Evolutionary conservation across 1,139 yeast species (phyloP).

Genomic region (Geotrichum phurueaensis): DNA sequence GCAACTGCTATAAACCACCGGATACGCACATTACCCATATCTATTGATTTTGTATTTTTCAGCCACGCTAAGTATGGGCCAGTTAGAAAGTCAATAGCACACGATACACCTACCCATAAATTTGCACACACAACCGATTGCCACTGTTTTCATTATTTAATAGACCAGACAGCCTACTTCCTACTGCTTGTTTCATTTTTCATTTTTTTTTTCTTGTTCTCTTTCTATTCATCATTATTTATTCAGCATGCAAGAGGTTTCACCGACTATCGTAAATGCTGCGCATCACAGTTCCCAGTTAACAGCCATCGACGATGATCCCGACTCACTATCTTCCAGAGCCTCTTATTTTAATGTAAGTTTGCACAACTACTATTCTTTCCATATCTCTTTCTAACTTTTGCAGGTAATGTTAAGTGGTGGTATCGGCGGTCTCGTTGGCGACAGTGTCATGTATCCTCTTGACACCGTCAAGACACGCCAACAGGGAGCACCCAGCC

Average conservation of each 20-base stretch:
- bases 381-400: not conserved
- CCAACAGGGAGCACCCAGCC: constrained; percentile 83
- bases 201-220: not conserved
- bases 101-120: no score
- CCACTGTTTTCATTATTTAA: not conserved
- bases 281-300: not conserved
- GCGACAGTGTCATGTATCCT: constrained; percentile 92
- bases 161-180: no score
- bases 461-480: constrained; percentile 93
- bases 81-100: not conserved
- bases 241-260: constrained; percentile 4
- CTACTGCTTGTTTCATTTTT: not conserved
- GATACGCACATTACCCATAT: not conserved
- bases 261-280: not conserved
- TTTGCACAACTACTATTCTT: not conserved
- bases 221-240: not conserved
- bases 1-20: no score
- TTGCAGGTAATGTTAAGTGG: constrained; percentile 51
- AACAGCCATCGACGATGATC: constrained; percentile 7
- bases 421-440: constrained; percentile 90
- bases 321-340: constrained; percentile 15
- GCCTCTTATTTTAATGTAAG: constrained; percentile 17
- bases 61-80: not conserved
- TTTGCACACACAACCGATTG: not conserved
- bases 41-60: no score